Percentiles rank a stretch among this genome's conserved stretches.
Evolutionary conservation across 1,284 basidiomycete genomes (phyloP).

Genomic region (Tetrapyrgos nigripes): DNA sequence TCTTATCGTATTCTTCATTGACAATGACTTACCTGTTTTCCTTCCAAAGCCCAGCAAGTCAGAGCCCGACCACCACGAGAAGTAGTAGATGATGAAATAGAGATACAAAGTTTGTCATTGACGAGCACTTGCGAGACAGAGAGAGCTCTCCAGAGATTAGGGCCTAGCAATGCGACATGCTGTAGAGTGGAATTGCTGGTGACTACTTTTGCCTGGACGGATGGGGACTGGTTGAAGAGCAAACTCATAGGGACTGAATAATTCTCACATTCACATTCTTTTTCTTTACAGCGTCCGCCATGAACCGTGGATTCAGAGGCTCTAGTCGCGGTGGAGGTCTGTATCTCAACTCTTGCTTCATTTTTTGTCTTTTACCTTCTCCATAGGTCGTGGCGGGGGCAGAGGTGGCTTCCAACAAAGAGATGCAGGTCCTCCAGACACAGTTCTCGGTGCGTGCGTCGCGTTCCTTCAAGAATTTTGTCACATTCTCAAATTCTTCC

Average conservation of each 20-base stretch:
- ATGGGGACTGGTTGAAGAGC: slow-evolving; percentile 27
- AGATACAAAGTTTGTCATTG: slow-evolving; percentile 8
- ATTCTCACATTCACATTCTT: slow-evolving; percentile 10
- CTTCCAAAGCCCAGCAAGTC: slow-evolving; percentile 37
- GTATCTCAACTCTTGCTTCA: background rate
- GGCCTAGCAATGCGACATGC: slow-evolving; percentile 1
- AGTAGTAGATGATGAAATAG: slow-evolving; percentile 9
- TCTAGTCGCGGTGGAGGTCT: slow-evolving; percentile 50
- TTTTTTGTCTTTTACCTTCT: slow-evolving; percentile 9
- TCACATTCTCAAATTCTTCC: slow-evolving; percentile 12
- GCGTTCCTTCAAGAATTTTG: background rate
- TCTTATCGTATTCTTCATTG: background rate
- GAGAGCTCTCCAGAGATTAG: slow-evolving; percentile 2
- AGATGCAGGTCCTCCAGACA: slow-evolving; percentile 85
- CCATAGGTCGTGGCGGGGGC: slow-evolving; percentile 57
- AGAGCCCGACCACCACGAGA: background rate
- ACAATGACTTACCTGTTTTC: slow-evolving; percentile 24
- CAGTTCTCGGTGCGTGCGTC: slow-evolving; percentile 70
- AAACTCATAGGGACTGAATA: slow-evolving; percentile 36
- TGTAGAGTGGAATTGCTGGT: background rate
- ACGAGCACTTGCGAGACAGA: background rate
- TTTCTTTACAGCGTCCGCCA: slow-evolving; percentile 26
- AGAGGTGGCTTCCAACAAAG: slow-evolving; percentile 75
- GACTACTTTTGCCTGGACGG: slow-evolving; percentile 19
- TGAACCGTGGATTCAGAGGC: slow-evolving; percentile 56